Conservation (phyloP, 1,284 basidiomycete species). For the Lignosus rhinocerotis region DNA sequence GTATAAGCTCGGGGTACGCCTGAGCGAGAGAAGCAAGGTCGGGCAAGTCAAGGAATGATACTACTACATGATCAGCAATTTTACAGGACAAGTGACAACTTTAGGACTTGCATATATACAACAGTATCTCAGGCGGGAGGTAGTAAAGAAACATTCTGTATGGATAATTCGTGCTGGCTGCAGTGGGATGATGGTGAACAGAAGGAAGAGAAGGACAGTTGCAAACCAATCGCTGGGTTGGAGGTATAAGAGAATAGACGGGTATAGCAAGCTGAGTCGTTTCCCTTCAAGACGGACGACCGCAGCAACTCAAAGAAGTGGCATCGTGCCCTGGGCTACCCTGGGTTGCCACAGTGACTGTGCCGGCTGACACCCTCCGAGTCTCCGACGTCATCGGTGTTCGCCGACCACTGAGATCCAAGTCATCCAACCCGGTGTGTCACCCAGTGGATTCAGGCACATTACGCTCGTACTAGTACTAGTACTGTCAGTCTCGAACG, state of each 20-base stretch:
- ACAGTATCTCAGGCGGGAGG: slow-evolving; percentile 54
- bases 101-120: slow-evolving; percentile 54
- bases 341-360: not conserved
- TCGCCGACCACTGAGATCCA: slow-evolving; percentile 8
- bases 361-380: not conserved
- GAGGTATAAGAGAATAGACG: not conserved
- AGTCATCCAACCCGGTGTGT: not conserved
- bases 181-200: not conserved
- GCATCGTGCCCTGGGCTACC: not conserved
- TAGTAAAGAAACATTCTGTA: slow-evolving; percentile 16
- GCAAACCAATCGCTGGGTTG: not conserved
- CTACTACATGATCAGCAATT: slow-evolving; percentile 33
- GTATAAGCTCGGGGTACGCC: slow-evolving; percentile 45
- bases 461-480: no score
- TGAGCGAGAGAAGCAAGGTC: slow-evolving; percentile 57
- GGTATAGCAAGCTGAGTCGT: not conserved
- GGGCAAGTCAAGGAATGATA: slow-evolving; percentile 70
- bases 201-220: not conserved
- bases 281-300: slow-evolving; percentile 12
- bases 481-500: no score
- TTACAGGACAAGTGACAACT: not conserved
- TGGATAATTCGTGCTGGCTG: not conserved
- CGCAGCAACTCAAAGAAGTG: slow-evolving; percentile 13
- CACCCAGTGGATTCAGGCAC: no score
- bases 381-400: slow-evolving; percentile 11